Base-by-base conservation (phyloP, 2,329 filamentous ascomycete genomes). In the Colletotrichum sp. region DNA sequence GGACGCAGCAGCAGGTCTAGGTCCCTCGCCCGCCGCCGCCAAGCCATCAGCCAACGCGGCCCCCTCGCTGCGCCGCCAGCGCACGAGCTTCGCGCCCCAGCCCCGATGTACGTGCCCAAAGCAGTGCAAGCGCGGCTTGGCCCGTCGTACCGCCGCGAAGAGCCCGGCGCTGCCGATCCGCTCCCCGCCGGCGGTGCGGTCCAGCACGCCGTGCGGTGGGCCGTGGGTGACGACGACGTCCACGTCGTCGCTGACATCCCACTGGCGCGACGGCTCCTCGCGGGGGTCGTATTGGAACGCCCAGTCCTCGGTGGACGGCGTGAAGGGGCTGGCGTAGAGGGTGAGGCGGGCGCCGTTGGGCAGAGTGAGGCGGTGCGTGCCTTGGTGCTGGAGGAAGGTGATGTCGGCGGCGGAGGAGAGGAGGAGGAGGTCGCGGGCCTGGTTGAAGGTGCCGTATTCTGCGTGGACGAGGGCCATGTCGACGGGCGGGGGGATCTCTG, bases 241-340 rank as follows among this genome's bases (percentile, higher is more conserved):
- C 1, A 80, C 78, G 2, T 66, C 78, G 2, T 80, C 49, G 22
- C 69, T 34, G 52, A 85, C 82, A 13, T 71, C 13, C 36, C 81
- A 85, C 4, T 19, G 15, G 29, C 32, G 52, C 0, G 27, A 8
- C 29, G 27, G n/a, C 2, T 32, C 63, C 8, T 71, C 78, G 3
- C 81, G 80, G 25, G 78, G 76, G 39, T 49, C 36, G 64, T 89
- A 89, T 71, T 89, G 86, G 73, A 89, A 89, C 0, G 84, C 87
- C 84, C 86, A 87, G n/a, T 78, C 78, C 7, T 82, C 80, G 5
- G 83, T 72, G 0, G 82, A 82, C 4, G 87, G 87, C 0, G 87
- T 89, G 69, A 83, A 87, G 7, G 87, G 86, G 63, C 87, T 89
- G 9, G 87, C 85, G 62, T 88, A 90, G 6, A 89, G 76, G 2